Conservation (phyloP, 108 stramenopile species). For the Fistulifera solaris region DNA sequence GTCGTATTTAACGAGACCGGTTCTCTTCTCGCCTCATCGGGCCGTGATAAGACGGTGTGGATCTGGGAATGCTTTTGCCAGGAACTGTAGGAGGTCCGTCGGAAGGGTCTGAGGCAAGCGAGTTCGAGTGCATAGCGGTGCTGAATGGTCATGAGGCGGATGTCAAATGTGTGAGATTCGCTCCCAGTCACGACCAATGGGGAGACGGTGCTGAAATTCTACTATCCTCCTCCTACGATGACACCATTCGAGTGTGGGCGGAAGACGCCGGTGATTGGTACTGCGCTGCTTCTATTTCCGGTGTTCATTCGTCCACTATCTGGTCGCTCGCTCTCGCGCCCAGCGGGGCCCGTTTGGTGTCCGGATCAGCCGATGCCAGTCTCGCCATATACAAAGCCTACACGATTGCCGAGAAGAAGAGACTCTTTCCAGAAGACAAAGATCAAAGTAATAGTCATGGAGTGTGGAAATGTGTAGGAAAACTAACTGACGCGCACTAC, state of each 20-base stretch:
- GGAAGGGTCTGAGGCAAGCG: conserved; percentile 27
- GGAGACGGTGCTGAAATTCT: conserved; percentile 82
- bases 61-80: conserved; percentile 88
- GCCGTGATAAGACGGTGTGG: conserved; percentile 99
- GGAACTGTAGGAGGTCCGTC: conserved; percentile 52
- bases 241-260: conserved; percentile 89
- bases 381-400: conserved; percentile 68
- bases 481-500: conserved; percentile 55
- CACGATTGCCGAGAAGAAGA: conserved; percentile 42
- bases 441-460: conserved; percentile 25
- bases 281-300: conserved; percentile 63
- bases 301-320: conserved; percentile 73
- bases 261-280: conserved; percentile 96
- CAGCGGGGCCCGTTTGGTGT: conserved; percentile 63
- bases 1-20: conserved; percentile 88
- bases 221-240: conserved; percentile 84
- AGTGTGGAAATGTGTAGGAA: conserved; percentile 64
- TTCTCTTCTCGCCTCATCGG: conserved; percentile 85
- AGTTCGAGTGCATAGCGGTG: conserved; percentile 90
- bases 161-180: conserved; percentile 89
- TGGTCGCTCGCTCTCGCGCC: conserved; percentile 83
- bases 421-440: conserved; percentile 12
- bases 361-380: conserved; percentile 65
- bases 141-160: conserved; percentile 93
- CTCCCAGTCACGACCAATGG: conserved; percentile 62